Base-by-base conservation (phyloP, 169 alveolate genomes). In the Theileria luwenshuni region DNA sequence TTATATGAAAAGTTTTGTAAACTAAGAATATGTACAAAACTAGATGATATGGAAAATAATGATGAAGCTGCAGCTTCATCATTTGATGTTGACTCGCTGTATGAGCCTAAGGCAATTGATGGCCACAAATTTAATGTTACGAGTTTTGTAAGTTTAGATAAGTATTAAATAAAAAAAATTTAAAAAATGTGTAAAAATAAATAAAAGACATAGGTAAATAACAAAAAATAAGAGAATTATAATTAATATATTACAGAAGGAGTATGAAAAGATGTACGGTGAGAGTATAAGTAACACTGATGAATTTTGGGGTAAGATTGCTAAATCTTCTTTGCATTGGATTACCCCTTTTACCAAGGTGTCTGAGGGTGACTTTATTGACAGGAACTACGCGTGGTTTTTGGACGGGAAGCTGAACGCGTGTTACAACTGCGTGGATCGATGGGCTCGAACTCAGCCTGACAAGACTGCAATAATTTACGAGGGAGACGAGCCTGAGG, bases 381-480 rank as follows among this genome's bases (percentile, higher is more conserved):
- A 83, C 51, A 90, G 91, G 38, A 87, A 91, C 64, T 71, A 74
- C 76, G 69, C 92, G 28, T 94, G 97, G 97, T 94, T 94, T 77
- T 75, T 91, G 42, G 90, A 92, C 75, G 97, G 97, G 6, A 94
- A 93, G 63, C 79, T 94, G 49, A 94, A 94, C 75, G 96, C 93
- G n/a, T 94, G 97, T 76, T 95, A 94, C 60, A 94, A 94, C 83
- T 94, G 97, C 75, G 97, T 94, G n/a, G 97, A 94, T 76, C 83
- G 97, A 51, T 94, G 97, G 97, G 97, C 94, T 0, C 96, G 90
- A 74, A 69, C 61, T 32, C 77, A 85, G 63, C 97, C 97, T 8
- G 84, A 90, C 32, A 59, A 90, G 38, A 68, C 79, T 27, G 97
- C 97, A 54, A 77, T 94, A 35, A 90, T 94, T 60, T 93, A 91